Percentiles rank a stretch among this genome's conserved stretches.
These are phyloP conservation scores for Globisporangium alternatum DNA, from an alignment of 352 stramenopile genomes.

Conservation along the genomic window DNA sequence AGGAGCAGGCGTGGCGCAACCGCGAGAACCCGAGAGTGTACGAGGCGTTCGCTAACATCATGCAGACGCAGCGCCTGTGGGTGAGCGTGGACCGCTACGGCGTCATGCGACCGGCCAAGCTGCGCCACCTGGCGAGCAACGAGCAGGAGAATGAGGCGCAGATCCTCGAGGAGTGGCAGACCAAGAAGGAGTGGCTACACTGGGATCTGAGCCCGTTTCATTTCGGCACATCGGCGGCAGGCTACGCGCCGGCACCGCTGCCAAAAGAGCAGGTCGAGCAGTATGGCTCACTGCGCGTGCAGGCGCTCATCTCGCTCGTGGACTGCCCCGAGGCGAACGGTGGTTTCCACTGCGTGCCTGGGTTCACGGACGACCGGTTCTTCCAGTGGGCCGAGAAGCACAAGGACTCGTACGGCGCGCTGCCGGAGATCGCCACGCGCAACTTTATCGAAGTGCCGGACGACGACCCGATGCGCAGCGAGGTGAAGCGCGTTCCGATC, in stretches of 20 bases:
- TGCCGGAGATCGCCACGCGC: slow-evolving; percentile 28
- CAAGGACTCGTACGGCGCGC: slow-evolving; percentile 30
- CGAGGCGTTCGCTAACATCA: slow-evolving; percentile 32
- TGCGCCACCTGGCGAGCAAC: slow-evolving; percentile 24
- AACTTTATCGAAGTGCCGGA: slow-evolving; percentile 49
- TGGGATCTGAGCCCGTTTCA: slow-evolving; percentile 54
- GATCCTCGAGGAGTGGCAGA: slow-evolving; percentile 36
- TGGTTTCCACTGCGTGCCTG: slow-evolving; percentile 48
- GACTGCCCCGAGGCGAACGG: slow-evolving; percentile 41
- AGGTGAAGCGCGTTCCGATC: slow-evolving; percentile 38
- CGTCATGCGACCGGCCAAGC: slow-evolving; percentile 35
- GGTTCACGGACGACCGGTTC: slow-evolving; percentile 43
- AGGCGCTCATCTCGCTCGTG: slow-evolving; percentile 38
- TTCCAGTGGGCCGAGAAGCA: slow-evolving; percentile 38
- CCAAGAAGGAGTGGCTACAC: slow-evolving; percentile 51
- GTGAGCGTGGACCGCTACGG: slow-evolving; percentile 51
- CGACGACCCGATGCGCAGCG: slow-evolving; percentile 32
- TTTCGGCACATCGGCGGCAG: slow-evolving; percentile 40
- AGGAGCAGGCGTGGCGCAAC: slow-evolving; percentile 45
- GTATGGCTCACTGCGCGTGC: slow-evolving; percentile 46
- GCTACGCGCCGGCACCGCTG: slow-evolving; percentile 29
- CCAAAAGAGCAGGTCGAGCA: slow-evolving; percentile 10
- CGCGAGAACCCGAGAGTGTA: slow-evolving; percentile 38
- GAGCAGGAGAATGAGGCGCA: slow-evolving; percentile 27
- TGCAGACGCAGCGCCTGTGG: slow-evolving; percentile 32